Evolutionary conservation across 2,329 filamentous ascomycete genomes (phyloP).

Genomic region (Pseudopyricularia javanii): DNA sequence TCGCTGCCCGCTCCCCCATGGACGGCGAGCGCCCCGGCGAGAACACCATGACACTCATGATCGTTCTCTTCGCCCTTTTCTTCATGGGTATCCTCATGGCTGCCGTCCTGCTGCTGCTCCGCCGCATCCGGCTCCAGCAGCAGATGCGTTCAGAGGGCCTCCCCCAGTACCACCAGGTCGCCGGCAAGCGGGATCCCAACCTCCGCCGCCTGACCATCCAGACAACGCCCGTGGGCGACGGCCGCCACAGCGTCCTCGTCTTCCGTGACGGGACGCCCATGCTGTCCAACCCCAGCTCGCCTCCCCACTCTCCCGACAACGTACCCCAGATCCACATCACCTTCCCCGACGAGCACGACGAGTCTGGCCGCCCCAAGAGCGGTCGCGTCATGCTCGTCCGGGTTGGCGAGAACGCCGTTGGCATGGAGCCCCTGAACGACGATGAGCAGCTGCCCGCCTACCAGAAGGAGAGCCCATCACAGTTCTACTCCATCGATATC

Average conservation of each 20-base stretch:
- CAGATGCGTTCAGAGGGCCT: slow-evolving; percentile 39
- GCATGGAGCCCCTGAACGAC: slow-evolving; percentile 74
- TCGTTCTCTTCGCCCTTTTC: slow-evolving; percentile 66
- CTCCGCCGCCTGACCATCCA: slow-evolving; percentile 44
- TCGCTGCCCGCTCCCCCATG: slow-evolving; percentile 36
- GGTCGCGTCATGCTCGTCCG: slow-evolving; percentile 85
- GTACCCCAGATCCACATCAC: slow-evolving; percentile 96
- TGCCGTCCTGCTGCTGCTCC: slow-evolving; percentile 58
- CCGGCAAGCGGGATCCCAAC: slow-evolving; percentile 24
- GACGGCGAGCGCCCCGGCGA: slow-evolving; percentile 29
- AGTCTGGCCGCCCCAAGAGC: slow-evolving; percentile 66
- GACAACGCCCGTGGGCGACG: slow-evolving; percentile 28
- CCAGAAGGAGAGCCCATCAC: slow-evolving; percentile 63
- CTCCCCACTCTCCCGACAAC: slow-evolving; percentile 67
- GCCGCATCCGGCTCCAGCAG: slow-evolving; percentile 45
- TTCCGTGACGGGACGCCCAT: slow-evolving; percentile 68
- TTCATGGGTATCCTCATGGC: slow-evolving; percentile 59
- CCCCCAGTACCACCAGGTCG: slow-evolving; percentile 48
- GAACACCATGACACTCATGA: slow-evolving; percentile 63
- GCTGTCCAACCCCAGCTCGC: slow-evolving; percentile 61
- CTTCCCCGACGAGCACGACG: slow-evolving; percentile 91
- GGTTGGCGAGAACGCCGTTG: slow-evolving; percentile 72
- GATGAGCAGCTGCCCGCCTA: slow-evolving; percentile 70
- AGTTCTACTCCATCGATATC: slow-evolving; percentile 90
- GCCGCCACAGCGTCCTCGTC: slow-evolving; percentile 59